These are phyloP conservation scores for Cytospora paraplurivora DNA, from an alignment of 2,329 filamentous ascomycete genomes.

Conservation along the genomic window DNA sequence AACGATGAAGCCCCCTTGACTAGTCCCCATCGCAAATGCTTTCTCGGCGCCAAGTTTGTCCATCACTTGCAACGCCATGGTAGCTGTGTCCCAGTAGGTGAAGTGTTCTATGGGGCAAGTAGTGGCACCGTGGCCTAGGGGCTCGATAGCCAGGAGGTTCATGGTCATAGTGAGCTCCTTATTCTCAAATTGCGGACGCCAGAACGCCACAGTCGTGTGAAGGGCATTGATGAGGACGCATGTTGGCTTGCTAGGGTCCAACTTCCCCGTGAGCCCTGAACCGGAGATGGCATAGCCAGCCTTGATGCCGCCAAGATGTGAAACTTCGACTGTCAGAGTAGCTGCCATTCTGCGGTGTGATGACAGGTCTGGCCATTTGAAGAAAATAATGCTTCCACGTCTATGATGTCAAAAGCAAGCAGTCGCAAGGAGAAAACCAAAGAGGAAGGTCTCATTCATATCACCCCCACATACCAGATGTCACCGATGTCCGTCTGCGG, in stretches of 20 bases:
- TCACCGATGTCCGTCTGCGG: background rate
- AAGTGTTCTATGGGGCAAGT: constrained; percentile 47
- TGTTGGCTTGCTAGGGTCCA: constrained; percentile 53
- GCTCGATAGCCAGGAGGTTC: constrained; percentile 56
- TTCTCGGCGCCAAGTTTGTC: constrained; percentile 52
- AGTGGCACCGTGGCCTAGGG: constrained; percentile 54
- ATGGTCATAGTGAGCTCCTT: constrained; percentile 42
- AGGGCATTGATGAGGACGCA: constrained; percentile 55
- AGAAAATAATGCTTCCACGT: too few species aligned
- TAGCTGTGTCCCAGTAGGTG: constrained; percentile 58
- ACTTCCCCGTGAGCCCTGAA: constrained; percentile 31
- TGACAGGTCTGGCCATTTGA: background rate
- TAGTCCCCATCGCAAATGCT: constrained; percentile 55
- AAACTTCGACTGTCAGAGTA: constrained; percentile 46
- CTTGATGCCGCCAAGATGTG: constrained; percentile 51
- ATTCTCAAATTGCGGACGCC: constrained; percentile 47
- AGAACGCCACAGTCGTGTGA: constrained; percentile 52
- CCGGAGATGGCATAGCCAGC: constrained; percentile 43
- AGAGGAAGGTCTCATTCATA: background rate
- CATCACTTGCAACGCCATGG: constrained; percentile 59
- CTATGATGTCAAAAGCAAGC: background rate
- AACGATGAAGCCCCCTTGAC: constrained; percentile 55
- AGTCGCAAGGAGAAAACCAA: background rate
- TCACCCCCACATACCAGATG: background rate
- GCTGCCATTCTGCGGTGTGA: constrained; percentile 35